phyloP scores from a whole-genome alignment of 768 basidiomycete genomes.

The Suillus hirtellus region DNA sequence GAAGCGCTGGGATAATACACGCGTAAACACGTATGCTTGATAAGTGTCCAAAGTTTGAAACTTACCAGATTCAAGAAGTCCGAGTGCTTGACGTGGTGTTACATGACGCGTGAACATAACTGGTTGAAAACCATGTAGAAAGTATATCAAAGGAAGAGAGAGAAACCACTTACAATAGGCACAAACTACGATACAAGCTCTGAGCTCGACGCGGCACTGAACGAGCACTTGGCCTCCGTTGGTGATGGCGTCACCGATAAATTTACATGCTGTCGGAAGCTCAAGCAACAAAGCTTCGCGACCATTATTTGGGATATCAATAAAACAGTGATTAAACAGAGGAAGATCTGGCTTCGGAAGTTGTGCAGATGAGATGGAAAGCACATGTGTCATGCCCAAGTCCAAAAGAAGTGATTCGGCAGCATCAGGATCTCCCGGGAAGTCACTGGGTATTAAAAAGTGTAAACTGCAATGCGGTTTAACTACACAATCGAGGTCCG shows the following conservation, averaged over 20 bases:
- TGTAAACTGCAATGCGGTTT: not conserved
- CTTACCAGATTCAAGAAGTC: constrained; percentile 45
- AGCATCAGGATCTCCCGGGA: constrained; percentile 53
- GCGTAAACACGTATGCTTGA: not conserved
- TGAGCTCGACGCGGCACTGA: constrained; percentile 52
- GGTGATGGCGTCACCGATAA: constrained; percentile 43
- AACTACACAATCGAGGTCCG: constrained; percentile 3
- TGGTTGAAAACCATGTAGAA: constrained; percentile 20
- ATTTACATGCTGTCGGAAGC: constrained; percentile 47
- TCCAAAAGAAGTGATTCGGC: constrained; percentile 52
- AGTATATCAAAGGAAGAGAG: not conserved
- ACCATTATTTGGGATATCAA: constrained; percentile 40
- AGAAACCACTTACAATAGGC: constrained; percentile 47
- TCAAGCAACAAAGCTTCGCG: constrained; percentile 45
- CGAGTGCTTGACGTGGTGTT: constrained; percentile 40
- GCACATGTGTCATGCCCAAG: constrained; percentile 51
- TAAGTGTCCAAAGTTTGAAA: not conserved
- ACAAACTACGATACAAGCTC: constrained; percentile 52
- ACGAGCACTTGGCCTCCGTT: constrained; percentile 51
- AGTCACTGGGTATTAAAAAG: constrained; percentile 42
- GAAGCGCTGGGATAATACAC: constrained; percentile 39
- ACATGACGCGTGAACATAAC: constrained; percentile 48
- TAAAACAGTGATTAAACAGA: constrained; percentile 40
- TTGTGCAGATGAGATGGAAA: constrained; percentile 57
- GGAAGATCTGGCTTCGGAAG: constrained; percentile 34